Evolutionary conservation across 805 yeast genomes (phyloP).

Genomic region (Wickerhamomyces bovis): DNA sequence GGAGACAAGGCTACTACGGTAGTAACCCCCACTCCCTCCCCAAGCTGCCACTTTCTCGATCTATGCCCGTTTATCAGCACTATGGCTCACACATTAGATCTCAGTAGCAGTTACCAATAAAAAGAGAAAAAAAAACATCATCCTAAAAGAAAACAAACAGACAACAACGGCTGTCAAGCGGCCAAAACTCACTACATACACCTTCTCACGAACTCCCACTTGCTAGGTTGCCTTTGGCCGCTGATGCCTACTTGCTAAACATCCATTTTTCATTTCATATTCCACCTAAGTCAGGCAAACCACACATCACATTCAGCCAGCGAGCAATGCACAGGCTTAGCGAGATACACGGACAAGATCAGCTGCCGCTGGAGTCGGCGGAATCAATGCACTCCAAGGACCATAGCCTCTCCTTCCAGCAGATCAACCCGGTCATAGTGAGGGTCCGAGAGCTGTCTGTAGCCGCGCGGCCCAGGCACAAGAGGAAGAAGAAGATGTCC

Average conservation of each 20-base stretch:
- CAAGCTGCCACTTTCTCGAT: too few species aligned
- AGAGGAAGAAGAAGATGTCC: neutral
- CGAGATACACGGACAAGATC: neutral
- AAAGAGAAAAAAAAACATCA: neutral
- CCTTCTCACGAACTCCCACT: neutral
- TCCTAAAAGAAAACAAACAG: neutral
- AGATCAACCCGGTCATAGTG: slow-evolving; percentile 5
- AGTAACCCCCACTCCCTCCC: too few species aligned
- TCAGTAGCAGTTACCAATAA: too few species aligned
- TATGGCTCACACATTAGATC: neutral
- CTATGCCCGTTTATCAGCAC: neutral
- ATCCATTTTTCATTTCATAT: too few species aligned
- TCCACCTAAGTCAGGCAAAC: too few species aligned
- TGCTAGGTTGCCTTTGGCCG: neutral
- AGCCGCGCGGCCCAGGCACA: neutral
- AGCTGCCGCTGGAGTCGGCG: neutral
- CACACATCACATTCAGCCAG: neutral
- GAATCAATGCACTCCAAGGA: neutral
- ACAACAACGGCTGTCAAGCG: neutral
- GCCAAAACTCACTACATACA: neutral
- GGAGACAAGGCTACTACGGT: too few species aligned
- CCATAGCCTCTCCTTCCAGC: slow-evolving; percentile 5
- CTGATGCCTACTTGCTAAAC: neutral
- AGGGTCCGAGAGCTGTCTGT: slow-evolving; percentile 6
- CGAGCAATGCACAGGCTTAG: neutral